These are phyloP conservation scores for Botrytis hyacinthi DNA, from an alignment of 2,329 filamentous ascomycete species.

Conservation along the genomic window DNA sequence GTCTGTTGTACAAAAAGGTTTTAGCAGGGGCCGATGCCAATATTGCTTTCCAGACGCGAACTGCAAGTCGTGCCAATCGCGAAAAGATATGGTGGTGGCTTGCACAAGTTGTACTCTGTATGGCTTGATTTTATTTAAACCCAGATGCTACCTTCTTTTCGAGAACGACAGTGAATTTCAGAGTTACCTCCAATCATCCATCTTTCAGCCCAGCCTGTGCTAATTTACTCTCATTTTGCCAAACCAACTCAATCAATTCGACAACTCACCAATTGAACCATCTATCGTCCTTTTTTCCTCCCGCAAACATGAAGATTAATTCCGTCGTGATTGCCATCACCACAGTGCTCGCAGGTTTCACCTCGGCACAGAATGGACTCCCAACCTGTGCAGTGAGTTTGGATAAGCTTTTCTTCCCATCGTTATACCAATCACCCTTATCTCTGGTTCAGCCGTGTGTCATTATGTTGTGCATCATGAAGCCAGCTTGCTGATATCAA, in stretches of 20 bases:
- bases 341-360: conserved; percentile 53
- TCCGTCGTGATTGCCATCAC: conserved; percentile 42
- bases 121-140: conserved; percentile 12
- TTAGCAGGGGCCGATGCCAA: not conserved
- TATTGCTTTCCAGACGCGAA: not conserved
- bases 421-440: not conserved
- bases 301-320: conserved; percentile 24
- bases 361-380: conserved; percentile 49
- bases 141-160: not conserved
- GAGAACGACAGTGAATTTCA: not conserved
- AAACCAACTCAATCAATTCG: not conserved
- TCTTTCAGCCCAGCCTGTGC: not conserved
- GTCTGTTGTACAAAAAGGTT: not conserved
- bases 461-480: not conserved
- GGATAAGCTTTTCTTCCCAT: not conserved
- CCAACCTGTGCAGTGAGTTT: conserved; percentile 56
- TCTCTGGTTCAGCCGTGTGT: not conserved
- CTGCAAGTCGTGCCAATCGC: not conserved
- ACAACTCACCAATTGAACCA: not conserved
- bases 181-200: not conserved
- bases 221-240: not conserved
- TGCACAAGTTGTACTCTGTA: not conserved
- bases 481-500: conserved; percentile 4
- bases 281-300: not conserved
- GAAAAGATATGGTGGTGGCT: not conserved